Evolutionary conservation across 1,139 yeast species (phyloP), one percentile per base, ranked within the genome.

Genomic region (Lodderomyces oxycetoniae): DNA sequence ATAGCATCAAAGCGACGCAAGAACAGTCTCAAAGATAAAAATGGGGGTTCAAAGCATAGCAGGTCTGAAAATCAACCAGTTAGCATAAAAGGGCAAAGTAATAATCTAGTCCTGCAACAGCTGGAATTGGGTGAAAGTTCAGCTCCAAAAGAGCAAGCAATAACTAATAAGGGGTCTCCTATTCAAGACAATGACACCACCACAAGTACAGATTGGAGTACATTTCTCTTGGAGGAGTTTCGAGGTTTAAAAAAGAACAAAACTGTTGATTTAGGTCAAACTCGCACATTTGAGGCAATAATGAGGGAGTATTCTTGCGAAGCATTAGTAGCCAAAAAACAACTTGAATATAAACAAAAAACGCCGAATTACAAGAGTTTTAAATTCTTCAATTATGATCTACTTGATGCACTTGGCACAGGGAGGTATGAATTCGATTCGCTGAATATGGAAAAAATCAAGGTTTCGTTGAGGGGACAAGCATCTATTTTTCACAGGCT

Each of bases 321-420:
- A 14, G 28, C 30, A 25, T 15, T 4, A 5, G n/a, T 9, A n/a
- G 9, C n/a, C 4, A 31, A 31, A 14, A 24, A 25, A 10, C 23
- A 13, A 14, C 15, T 30, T n/a, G 32, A 30, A 15, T 15, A 11
- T 14, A 11, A 16, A 9, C 4, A 16, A 6, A 15, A 20, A n/a
- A 23, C 16, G 8, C 28, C 32, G 2, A 26, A 32, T 15, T 15
- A 23, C 9, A 36, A 17, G 15, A 31, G 39, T 3, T 36, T 31
- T 14, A 31, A 29, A 8, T 36, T 33, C 26, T 5, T 36, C 10
- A 36, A 36, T 21, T 36, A 21, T 21, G 35, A 36, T 17, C 25
- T 24, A 12, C 17, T 36, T 16, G 7, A 17, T 4, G 22, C 27
- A 6, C 16, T 31, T 4, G 36, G 36, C 5, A 30, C 20, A n/a